Conservation (phyloP, 176 grass and related monocot species). For the Thinopyrum elongatum region DNA sequence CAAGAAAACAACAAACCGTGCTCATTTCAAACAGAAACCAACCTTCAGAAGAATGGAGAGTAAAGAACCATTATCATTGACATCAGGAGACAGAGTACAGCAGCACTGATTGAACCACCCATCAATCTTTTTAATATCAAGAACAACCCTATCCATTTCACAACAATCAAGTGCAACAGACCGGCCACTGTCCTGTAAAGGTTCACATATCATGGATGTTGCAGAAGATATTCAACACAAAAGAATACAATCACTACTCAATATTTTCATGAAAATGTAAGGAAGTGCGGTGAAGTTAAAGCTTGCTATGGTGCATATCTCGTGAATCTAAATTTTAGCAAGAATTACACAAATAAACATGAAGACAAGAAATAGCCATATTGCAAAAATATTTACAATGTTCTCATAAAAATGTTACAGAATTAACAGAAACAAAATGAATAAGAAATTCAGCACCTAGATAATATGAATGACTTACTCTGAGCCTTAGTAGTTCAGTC, state of each 20-base stretch:
- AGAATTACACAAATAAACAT: not conserved
- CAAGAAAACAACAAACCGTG: not conserved
- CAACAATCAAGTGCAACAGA: conserved; percentile 65
- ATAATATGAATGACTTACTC: conserved; percentile 43
- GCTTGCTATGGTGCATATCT: not conserved
- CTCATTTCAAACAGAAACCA: conserved; percentile 24
- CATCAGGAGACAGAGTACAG: conserved; percentile 42
- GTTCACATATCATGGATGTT: not conserved
- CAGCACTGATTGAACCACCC: conserved; percentile 62
- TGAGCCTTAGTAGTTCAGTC: conserved; percentile 62
- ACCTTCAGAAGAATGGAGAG: conserved; percentile 58
- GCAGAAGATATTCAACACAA: conserved; percentile 11
- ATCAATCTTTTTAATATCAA: conserved; percentile 78
- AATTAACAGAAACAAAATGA: not conserved
- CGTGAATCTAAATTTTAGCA: not conserved
- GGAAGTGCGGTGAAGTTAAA: not conserved
- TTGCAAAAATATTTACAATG: not conserved
- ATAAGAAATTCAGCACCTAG: not conserved
- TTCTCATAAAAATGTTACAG: not conserved
- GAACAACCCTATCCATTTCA: conserved; percentile 69
- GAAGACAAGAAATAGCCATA: not conserved
- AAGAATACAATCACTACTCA: conserved; percentile 8
- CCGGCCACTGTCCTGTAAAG: conserved; percentile 55
- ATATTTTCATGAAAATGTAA: not conserved
- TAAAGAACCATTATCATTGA: conserved; percentile 39